A percentile compares a stretch with the other conserved stretches of the same genome.
Evolutionary conservation across 2,329 filamentous ascomycete genomes (phyloP).

Genomic region (Xylaria arbuscula): DNA sequence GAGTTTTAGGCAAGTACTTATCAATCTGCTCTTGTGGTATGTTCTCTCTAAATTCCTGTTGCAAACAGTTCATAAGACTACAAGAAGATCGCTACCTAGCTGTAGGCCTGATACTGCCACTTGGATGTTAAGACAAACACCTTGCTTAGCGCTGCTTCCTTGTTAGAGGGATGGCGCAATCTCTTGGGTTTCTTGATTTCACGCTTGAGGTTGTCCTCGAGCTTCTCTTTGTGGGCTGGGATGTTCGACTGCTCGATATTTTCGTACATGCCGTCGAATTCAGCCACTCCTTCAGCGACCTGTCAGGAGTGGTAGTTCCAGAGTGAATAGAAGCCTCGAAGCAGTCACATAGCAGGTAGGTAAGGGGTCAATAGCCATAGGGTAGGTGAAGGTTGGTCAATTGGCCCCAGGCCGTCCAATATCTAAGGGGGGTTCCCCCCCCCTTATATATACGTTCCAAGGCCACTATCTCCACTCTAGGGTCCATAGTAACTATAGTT

Average conservation of each 20-base stretch:
- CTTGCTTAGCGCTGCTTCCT: not conserved
- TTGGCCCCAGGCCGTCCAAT: too few relatives aligned
- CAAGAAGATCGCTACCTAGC: not conserved
- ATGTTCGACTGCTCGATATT: conserved; percentile 96
- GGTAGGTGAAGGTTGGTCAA: too few relatives aligned
- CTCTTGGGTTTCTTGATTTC: conserved; percentile 99
- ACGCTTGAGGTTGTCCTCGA: conserved; percentile 97
- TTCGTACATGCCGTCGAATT: conserved; percentile 96
- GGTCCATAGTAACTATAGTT: too few relatives aligned
- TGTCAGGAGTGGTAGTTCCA: not conserved
- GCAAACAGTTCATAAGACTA: not conserved
- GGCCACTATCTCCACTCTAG: too few relatives aligned
- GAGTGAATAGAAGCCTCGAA: too few relatives aligned
- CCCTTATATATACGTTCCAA: too few relatives aligned
- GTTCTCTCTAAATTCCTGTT: not conserved
- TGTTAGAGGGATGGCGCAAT: conserved; percentile 64
- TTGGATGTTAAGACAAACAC: not conserved
- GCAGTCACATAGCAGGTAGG: too few relatives aligned
- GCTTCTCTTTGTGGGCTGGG: conserved; percentile 95
- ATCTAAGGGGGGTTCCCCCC: too few relatives aligned
- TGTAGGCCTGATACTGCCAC: not conserved
- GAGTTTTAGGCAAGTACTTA: not conserved
- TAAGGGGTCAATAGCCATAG: too few relatives aligned
- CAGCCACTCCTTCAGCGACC: conserved; percentile 85
- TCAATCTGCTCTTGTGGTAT: not conserved